These are phyloP conservation scores for Heterobasidion irregulare DNA, from an alignment of 1,284 basidiomycete species.

Conservation along the genomic window DNA sequence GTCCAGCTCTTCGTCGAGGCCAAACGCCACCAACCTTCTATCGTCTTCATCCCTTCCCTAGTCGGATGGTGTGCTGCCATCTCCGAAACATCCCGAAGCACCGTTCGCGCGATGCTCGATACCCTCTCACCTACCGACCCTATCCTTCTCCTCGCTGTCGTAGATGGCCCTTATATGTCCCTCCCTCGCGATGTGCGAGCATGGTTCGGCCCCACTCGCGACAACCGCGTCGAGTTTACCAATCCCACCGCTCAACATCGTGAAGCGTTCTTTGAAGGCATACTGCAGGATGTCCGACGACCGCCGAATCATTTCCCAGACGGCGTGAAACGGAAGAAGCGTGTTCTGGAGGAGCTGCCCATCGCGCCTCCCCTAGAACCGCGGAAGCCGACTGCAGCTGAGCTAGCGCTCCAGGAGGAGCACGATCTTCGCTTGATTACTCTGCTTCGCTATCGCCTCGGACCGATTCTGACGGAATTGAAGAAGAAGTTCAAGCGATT, in stretches of 20 bases:
- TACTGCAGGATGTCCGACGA: slow-evolving; percentile 60
- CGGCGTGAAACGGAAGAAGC: slow-evolving; percentile 76
- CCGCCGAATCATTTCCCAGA: slow-evolving; percentile 91
- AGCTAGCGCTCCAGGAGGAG: slow-evolving; percentile 79
- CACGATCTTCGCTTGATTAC: slow-evolving; percentile 77
- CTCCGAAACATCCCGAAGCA: slow-evolving; percentile 77
- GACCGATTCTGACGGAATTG: slow-evolving; percentile 82
- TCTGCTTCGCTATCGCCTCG: slow-evolving; percentile 80
- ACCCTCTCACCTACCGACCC: slow-evolving; percentile 88
- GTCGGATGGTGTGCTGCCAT: slow-evolving; percentile 83
- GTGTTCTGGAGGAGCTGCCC: slow-evolving; percentile 81
- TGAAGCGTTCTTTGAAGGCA: slow-evolving; percentile 69
- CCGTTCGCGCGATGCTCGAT: slow-evolving; percentile 87
- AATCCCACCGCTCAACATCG: slow-evolving; percentile 50
- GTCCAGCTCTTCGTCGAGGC: slow-evolving; percentile 98
- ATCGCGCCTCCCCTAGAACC: slow-evolving; percentile 89
- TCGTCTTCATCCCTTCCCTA: slow-evolving; percentile 91
- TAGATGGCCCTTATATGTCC: slow-evolving; percentile 67
- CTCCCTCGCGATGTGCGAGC: slow-evolving; percentile 79
- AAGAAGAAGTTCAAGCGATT: slow-evolving; percentile 93
- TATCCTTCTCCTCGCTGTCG: slow-evolving; percentile 82
- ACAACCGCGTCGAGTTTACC: slow-evolving; percentile 65
- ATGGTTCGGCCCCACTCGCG: slow-evolving; percentile 85
- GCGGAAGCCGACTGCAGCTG: slow-evolving; percentile 73
- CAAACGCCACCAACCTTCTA: slow-evolving; percentile 93